phyloP scores from a whole-genome alignment of 805 yeast genomes.

The Starmerella powellii region DNA sequence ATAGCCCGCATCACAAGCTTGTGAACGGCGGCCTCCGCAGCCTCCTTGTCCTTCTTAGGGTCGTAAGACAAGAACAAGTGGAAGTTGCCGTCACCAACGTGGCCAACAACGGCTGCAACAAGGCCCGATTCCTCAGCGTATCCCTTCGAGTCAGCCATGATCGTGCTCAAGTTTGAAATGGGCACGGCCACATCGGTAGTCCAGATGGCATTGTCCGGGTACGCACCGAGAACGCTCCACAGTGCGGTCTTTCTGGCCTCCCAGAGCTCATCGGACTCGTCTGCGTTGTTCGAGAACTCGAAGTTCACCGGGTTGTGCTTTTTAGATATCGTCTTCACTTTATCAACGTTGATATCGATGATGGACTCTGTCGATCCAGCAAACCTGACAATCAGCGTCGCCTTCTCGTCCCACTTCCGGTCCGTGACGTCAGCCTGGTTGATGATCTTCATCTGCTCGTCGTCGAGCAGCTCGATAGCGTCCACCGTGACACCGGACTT shows the following conservation, averaged over 20 bases:
- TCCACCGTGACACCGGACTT: conserved; percentile 55
- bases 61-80: conserved; percentile 57
- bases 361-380: conserved; percentile 33
- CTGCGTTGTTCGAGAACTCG: conserved; percentile 50
- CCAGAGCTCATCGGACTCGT: conserved; percentile 64
- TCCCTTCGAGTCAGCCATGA: conserved; percentile 49
- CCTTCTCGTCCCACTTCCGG: conserved; percentile 49
- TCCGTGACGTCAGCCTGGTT: conserved; percentile 48
- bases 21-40: conserved; percentile 49
- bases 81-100: conserved; percentile 86
- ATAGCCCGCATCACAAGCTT: conserved; percentile 47
- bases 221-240: conserved; percentile 62
- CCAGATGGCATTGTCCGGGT: conserved; percentile 59
- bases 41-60: conserved; percentile 37
- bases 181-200: conserved; percentile 91
- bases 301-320: conserved; percentile 40
- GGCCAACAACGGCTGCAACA: conserved; percentile 60
- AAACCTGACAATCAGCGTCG: conserved; percentile 54
- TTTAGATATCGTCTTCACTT: conserved; percentile 27
- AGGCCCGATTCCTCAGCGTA: conserved; percentile 48
- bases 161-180: conserved; percentile 50
- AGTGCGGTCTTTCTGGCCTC: conserved; percentile 70
- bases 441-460: conserved; percentile 58
- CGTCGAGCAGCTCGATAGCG: conserved; percentile 69
- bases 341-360: conserved; percentile 41